Conservation (phyloP, 257 asterid genomes). For the Solanum bulbocastanum region DNA sequence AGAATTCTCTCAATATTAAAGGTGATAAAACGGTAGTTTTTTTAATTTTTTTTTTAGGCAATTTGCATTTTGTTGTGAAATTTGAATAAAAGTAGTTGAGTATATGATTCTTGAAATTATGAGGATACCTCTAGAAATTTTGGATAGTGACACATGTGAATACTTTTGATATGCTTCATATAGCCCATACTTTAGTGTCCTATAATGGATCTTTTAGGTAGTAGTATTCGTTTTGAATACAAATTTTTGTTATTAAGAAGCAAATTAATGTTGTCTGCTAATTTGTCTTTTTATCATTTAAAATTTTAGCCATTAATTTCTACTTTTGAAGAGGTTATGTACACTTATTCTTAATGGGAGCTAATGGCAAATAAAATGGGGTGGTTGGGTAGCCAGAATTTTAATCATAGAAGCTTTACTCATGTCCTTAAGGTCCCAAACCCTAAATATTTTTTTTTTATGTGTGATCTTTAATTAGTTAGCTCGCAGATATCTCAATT, state of each 20-base stretch:
- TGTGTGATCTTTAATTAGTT: no score
- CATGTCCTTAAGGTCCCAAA: background rate
- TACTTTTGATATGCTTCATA: background rate
- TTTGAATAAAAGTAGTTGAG: background rate
- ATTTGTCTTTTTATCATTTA: background rate
- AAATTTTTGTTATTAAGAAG: background rate
- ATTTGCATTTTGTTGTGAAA: background rate
- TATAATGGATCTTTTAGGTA: background rate
- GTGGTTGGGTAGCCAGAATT: background rate
- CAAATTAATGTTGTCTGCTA: constrained; percentile 2
- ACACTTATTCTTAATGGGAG: constrained; percentile 12
- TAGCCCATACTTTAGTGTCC: background rate
- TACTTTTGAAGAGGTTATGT: background rate
- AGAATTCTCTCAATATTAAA: background rate
- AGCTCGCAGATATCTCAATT: background rate
- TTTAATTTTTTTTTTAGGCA: background rate
- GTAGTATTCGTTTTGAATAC: background rate
- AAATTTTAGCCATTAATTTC: background rate
- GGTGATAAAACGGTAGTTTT: background rate
- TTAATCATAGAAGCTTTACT: background rate
- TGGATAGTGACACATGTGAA: constrained; percentile 5
- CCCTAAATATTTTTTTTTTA: background rate
- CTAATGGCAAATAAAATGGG: background rate
- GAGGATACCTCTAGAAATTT: background rate
- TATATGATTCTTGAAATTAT: background rate